A percentile compares a stretch with the other conserved stretches of the same genome.
phyloP scores from a whole-genome alignment of 441 rosid genomes.

The Iberis amara region DNA sequence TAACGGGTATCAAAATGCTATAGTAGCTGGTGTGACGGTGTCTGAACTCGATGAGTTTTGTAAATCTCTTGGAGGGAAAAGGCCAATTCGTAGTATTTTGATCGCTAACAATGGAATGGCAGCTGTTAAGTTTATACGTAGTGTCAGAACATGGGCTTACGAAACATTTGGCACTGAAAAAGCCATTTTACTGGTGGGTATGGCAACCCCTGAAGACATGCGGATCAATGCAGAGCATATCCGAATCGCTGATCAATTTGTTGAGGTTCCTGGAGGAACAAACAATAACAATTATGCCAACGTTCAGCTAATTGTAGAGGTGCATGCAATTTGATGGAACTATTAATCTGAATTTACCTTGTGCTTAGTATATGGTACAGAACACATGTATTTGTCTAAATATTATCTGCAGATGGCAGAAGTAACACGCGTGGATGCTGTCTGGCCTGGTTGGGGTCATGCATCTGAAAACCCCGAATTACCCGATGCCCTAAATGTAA shows the following conservation, averaged over 20 bases:
- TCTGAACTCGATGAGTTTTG: constrained; percentile 79
- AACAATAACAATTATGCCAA: constrained; percentile 99
- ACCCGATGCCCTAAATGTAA: constrained; percentile 84
- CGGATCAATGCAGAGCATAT: constrained; percentile 99
- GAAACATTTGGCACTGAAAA: constrained; percentile 97
- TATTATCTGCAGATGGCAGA: constrained; percentile 80
- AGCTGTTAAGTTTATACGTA: constrained; percentile 96
- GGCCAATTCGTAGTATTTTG: constrained; percentile 84
- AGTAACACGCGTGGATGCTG: constrained; percentile 95
- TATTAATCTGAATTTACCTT: too few species aligned
- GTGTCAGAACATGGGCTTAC: constrained; percentile 95
- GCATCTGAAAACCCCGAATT: constrained; percentile 99
- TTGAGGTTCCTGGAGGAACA: constrained; percentile 99
- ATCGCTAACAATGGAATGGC: constrained; percentile 99
- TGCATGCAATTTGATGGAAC: constrained; percentile 14
- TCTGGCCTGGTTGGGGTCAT: constrained; percentile 99
- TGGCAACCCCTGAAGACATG: constrained; percentile 99
- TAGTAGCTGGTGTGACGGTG: constrained; percentile 46
- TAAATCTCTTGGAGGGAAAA: constrained; percentile 75
- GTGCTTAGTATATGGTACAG: too few species aligned
- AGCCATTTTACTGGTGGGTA: constrained; percentile 92
- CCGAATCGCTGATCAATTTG: constrained; percentile 98
- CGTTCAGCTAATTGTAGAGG: constrained; percentile 99
- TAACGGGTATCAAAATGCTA: constrained; percentile 54
- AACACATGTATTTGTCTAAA: constrained; percentile 5